Evolutionary conservation across 179 eudicot species (phyloP), one percentile per base, ranked within the genome.

Genomic region (Drosera spatulata): DNA sequence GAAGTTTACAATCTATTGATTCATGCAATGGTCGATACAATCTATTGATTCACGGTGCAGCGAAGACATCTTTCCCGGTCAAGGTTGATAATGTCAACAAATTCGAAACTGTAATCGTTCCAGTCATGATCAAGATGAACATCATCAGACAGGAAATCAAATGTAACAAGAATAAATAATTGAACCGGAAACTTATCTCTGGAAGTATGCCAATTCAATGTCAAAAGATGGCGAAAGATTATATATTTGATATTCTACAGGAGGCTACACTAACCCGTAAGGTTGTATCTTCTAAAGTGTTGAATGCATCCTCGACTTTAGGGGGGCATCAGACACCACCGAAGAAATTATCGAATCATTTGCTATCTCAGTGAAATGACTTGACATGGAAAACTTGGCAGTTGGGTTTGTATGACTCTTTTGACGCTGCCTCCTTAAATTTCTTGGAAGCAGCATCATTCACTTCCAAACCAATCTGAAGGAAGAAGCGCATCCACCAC

Each of bases 351-450:
- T 11, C 11, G 53, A 50, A 50, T 50, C 53, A 4, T 7, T 0
- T 22, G 53, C 33, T 22, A 50, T 57, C 56, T 83, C 73, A 86
- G 44, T 72, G 80, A 66, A 72, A 72, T 22, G 90, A 78, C 59
- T 82, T 86, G 61, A 88, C 84, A 73, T 88, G 95, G 76, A 86
- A 81, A 63, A 86, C 81, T 80, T 86, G 96, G 77, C 96, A 86
- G 66, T 66, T 70, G 5, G 90, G 88, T 63, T 67, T 73, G 77
- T 67, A 83, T 7, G 82, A 66, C 57, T 42, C 64, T 79, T 88
- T 84, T 56, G 69, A 59, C 50, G 87, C 83, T 58, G 91, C 91
- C 76, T 85, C 82, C 55, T 91, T 96, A 48, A 91, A 91, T 80
- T 88, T 88, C 72, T 88, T 88, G 8, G 65, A 61, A 3, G 87